phyloP scores from a whole-genome alignment of 495 filamentous ascomycete species.

The Endocarpon pusillum region DNA sequence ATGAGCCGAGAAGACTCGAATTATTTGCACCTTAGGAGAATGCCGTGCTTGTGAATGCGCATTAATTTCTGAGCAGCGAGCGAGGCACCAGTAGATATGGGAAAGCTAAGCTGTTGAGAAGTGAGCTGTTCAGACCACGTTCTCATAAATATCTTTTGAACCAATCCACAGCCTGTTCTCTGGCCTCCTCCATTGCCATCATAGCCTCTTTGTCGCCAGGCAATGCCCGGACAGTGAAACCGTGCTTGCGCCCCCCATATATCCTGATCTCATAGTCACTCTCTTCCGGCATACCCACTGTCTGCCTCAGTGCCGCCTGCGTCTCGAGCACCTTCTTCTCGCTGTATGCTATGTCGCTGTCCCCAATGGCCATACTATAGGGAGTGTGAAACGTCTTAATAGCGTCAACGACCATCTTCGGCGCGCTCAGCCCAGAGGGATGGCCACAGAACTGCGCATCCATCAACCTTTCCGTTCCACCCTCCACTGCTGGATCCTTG shows the following conservation, averaged over 20 bases:
- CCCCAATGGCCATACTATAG: constrained; percentile 33
- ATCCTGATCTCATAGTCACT: constrained; percentile 12
- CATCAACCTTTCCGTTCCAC: constrained; percentile 16
- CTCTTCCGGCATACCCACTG: constrained; percentile 2
- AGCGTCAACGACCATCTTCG: constrained; percentile 17
- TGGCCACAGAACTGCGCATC: constrained; percentile 32
- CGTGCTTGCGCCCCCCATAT: constrained; percentile 34
- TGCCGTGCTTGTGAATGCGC: no score
- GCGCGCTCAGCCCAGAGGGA: constrained; percentile 27
- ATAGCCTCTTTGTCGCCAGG: constrained; percentile 22
- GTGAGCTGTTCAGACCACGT: no score
- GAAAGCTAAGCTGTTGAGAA: no score
- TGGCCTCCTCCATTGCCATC: constrained; percentile 21
- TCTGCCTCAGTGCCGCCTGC: constrained; percentile 13
- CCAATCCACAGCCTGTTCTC: constrained; percentile 35
- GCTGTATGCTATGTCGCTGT: constrained; percentile 27
- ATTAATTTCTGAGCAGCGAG: no score
- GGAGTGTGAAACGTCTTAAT: constrained; percentile 28
- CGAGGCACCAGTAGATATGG: no score
- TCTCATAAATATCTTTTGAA: constrained; percentile 20
- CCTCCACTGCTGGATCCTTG: constrained; percentile 9
- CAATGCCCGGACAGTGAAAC: constrained; percentile 35
- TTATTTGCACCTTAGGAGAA: no score
- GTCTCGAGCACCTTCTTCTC: constrained; percentile 21
- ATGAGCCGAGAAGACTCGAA: no score